Base-by-base conservation (phyloP, 768 basidiomycete genomes). In the Mycena alexandri region DNA sequence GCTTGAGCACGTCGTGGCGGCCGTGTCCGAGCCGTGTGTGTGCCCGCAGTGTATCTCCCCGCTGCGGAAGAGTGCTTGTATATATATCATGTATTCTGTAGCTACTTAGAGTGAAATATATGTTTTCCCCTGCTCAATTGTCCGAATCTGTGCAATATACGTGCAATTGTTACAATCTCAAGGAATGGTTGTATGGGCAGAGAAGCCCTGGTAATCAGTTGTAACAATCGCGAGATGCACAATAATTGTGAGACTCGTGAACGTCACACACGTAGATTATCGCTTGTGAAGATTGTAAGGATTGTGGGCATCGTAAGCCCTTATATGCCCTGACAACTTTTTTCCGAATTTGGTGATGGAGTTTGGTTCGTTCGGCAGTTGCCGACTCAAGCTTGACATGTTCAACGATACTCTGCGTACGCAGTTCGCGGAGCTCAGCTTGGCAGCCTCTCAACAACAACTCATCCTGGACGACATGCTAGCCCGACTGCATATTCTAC, bases 231-330 rank as follows among this genome's bases (percentile, higher is more conserved):
- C 25, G 48, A 50, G 48, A 9, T 50, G 1, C 48, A 29, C 24
- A 50, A 50, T 50, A 50, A 50, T 50, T 50, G 48, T 50, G 48
- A 50, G 48, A 29, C 4, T 50, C 48, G 48, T 50, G 48, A 50
- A 16, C 17, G 48, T 50, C 25, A 50, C 48, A 50, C 48, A 50
- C 3, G 48, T 16, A 14, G 48, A 16, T 50, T 2, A 50, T 50
- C 48, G 48, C 24, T 50, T 25, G 7, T 50, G 48, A 50, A 22
- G 48, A 29, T 50, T 50, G 48, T 50, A 22, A 50, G 25, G 16
- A 50, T 50, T 50, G 48, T 10, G 48, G 22, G 1, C 8, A 50
- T 50, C 25, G 22, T 12, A 50, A 50, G 1, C 48, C 1, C 22
- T 25, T 50, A 29, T 24, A 50, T 25, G 9, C 25, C 22, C 48